Evolutionary conservation across 768 basidiomycete genomes (phyloP), one percentile per base, ranked within the genome.

Genomic region (Dioszegia hungarica): DNA sequence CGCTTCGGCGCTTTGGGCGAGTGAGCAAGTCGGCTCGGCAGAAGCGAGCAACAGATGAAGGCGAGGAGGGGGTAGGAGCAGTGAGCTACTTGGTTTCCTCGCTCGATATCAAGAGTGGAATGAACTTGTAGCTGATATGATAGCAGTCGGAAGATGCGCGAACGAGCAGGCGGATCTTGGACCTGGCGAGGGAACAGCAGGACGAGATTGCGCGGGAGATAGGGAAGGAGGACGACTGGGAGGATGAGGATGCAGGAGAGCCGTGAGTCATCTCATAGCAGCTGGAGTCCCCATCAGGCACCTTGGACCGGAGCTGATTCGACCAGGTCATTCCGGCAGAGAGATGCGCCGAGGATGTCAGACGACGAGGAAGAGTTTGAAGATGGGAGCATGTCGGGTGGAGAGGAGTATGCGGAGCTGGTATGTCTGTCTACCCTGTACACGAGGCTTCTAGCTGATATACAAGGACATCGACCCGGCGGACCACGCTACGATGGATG

Each of bases 111-210:
- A 14, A 31, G 8, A 9, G 20, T n/a, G 6, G 33, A 22, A 12
- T 17, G 39, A 31, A n/a, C 1, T 22, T 11, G 31, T 28, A 10
- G 59, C 12, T 33, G 46, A 55, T 12, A 19, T 29, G 19, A 25
- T 45, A 69, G 72, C 48, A 48, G 40, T 71, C 65, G 9, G 74
- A 75, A 46, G 72, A 74, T 52, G 74, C 75, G 17, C 54, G 69
- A 77, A 87, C 86, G 5, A 94, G 91, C 0, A 81, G 82, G 57
- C 86, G 84, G 65, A 95, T 99, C 46, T 87, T 99, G 63, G 88
- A 92, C 74, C 83, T 99, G 54, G 94, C 94, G 15, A 82, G 83
- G 70, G 86, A 89, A 65, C 94, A 99, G 76, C 92, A 97, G 77
- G 86, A 90, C 73, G 92, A 97, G 71, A 77, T 93, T 3, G 84